Conservation (phyloP, 176 grass and related monocot genomes). For the Pontederia crassipes region DNA sequence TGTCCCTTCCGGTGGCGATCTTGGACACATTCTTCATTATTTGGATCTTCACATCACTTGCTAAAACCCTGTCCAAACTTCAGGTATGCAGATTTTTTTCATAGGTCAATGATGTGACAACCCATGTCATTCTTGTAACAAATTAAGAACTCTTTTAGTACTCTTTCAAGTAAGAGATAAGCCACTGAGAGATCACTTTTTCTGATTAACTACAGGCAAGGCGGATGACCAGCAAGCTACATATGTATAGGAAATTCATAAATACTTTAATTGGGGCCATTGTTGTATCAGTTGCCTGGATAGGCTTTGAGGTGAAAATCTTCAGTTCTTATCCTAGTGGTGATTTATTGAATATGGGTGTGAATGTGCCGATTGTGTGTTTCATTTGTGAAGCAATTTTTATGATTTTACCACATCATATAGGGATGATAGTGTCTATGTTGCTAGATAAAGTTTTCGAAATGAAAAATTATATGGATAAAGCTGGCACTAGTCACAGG, state of each 20-base stretch:
- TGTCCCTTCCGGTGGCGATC: conserved; percentile 34
- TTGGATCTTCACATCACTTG: conserved; percentile 66
- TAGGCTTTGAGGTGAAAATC: conserved; percentile 51
- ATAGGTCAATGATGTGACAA: not conserved
- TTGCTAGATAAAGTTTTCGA: too few relatives aligned
- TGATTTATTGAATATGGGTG: too few relatives aligned
- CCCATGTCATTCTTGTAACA: not conserved
- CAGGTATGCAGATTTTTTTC: conserved; percentile 25
- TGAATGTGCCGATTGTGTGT: not conserved
- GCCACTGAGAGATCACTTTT: too few relatives aligned
- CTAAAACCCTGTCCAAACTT: conserved; percentile 48
- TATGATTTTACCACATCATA: too few relatives aligned
- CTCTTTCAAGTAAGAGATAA: too few relatives aligned
- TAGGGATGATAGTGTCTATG: too few relatives aligned
- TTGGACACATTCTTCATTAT: conserved; percentile 57
- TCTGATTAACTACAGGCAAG: conserved; percentile 20
- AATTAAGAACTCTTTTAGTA: too few relatives aligned
- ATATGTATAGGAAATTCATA: conserved; percentile 54
- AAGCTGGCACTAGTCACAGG: too few relatives aligned
- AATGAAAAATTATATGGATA: too few relatives aligned
- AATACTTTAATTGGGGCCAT: conserved; percentile 40
- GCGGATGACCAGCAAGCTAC: conserved; percentile 53
- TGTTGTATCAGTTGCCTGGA: conserved; percentile 54
- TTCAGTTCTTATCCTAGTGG: not conserved
- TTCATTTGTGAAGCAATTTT: conserved; percentile 1